These are phyloP conservation scores for Leucosporidium scottii DNA, from an alignment of 768 basidiomycete genomes.

Conservation along the genomic window DNA sequence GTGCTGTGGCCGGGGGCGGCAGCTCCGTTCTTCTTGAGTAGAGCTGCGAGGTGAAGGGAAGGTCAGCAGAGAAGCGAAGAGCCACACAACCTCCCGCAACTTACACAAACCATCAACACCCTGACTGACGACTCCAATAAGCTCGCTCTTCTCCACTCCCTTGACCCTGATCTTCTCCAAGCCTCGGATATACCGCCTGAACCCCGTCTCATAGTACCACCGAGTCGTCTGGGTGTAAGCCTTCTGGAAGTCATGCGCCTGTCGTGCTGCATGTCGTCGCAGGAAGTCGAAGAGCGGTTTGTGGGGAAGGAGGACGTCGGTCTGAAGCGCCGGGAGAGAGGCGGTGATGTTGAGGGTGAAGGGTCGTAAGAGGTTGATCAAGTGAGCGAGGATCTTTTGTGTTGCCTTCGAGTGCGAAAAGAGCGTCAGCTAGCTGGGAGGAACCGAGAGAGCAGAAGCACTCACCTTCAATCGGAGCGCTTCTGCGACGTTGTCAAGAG, in stretches of 20 bases:
- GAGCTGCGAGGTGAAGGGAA: not conserved
- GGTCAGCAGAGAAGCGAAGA: not conserved
- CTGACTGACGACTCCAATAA: conserved; percentile 11
- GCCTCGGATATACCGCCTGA: conserved; percentile 78
- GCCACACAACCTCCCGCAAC: not conserved
- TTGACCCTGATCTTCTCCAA: conserved; percentile 69
- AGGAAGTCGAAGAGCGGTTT: conserved; percentile 74
- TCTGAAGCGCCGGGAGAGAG: conserved; percentile 88
- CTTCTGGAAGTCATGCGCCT: conserved; percentile 79
- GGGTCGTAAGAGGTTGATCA: conserved; percentile 73
- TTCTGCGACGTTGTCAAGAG: conserved; percentile 73
- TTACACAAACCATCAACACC: not conserved
- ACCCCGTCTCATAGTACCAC: conserved; percentile 91
- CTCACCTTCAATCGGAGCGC: conserved; percentile 81
- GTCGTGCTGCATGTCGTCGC: conserved; percentile 67
- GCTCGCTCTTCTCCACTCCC: conserved; percentile 13
- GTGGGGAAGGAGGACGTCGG: conserved; percentile 76
- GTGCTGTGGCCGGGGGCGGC: too few relatives aligned
- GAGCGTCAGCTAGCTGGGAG: not conserved
- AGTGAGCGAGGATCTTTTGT: conserved; percentile 78
- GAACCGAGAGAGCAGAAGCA: not conserved
- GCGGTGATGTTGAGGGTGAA: conserved; percentile 76
- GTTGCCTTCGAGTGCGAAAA: conserved; percentile 57
- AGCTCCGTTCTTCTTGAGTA: not conserved
- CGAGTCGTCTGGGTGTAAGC: conserved; percentile 76